Base-by-base conservation (phyloP, 768 basidiomycete species). In the Tylopilus rubrobrunneus region DNA sequence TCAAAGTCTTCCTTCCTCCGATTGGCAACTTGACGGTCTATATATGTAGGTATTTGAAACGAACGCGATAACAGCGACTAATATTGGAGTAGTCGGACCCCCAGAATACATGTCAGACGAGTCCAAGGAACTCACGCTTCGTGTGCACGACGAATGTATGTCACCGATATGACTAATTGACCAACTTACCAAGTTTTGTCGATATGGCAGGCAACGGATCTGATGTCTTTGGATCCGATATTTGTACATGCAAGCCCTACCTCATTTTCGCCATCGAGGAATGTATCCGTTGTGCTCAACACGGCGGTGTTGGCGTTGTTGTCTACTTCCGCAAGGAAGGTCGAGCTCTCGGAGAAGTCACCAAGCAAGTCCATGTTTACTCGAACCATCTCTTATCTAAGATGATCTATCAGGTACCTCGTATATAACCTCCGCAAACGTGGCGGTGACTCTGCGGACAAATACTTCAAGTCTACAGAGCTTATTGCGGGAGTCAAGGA, bases 351-450 rank as follows among this genome's bases (percentile, higher is more conserved):
- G 95, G 95, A 3, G 95, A 98, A 70, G 93, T 96, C 12, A 92
- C 91, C 43, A 93, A 92, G 83, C 89, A 62, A 57, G 78, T 74
- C 29, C 46, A 23, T 5, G 9, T n/a, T 11, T 42, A 31, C 47
- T 19, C 43, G 27, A 34, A 43, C 8, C 9, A 25, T 17, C 19
- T 8, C 44, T 43, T 34, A 33, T 50, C 19, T 37, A 29, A 55
- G 14, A 52, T 12, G 33, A 55, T 39, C 42, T 23, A 23, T 37
- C 54, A 91, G 85, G 63, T 92, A 94, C 71, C 82, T 96, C 45
- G 95, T 98, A 7, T 98, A 98, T 72, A 98, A 98, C 73, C 81
- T 94, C 10, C 87, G 96, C 54, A 98, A 98, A 73, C 87, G 96
- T 42, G 90, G 88, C 4, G 94, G 93, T 7, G 96, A 98, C 71